Evolutionary conservation across 352 stramenopile genomes (phyloP), one percentile per base, ranked within the genome.

Genomic region (Sclerospora graminicola): DNA sequence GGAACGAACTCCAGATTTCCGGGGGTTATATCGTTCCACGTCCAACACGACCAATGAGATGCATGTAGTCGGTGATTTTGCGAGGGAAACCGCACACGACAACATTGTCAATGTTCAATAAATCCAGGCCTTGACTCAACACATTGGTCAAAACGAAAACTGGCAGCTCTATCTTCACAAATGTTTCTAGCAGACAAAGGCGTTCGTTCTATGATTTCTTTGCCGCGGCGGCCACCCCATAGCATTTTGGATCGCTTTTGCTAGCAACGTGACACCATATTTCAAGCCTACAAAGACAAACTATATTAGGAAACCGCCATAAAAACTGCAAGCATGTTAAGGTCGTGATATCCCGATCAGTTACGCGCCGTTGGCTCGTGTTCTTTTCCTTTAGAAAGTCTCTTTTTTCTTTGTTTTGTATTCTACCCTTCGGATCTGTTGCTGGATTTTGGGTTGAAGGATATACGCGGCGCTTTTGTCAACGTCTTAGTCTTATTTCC

Each of bases 261-360:
- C 72, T 5, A 89, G 48, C 57, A 89, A 60, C 11, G 78, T 65
- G 0, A 75, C 69, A 4, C 75, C 78, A 30, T 60, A 24, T 47
- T 69, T 78, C 6, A 75, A 89, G 16, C 62, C 59, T 5, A 89
- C 78, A 53, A 87, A 89, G 18, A 89, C 71, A 20, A 89, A 51
- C 78, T 89, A 20, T 48, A 3, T 7, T 7, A 26, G 4, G 6
- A 3, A 26, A 3, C 3, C 3, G 21, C 6, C 21, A n/a, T n/a
- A n/a, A n/a, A n/a, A n/a, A n/a, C n/a, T n/a, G 21, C 6, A 26
- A 3, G 21, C 21, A 26, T 26, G 21, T 3, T 6, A 7, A 6
- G 21, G 3, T 3, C 6, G 6, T 7, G 21, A 6, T 7, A 26
- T 6, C 21, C 3, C 6, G 3, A 7, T 6, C 6, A 6, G 21